These are phyloP conservation scores for Cadophora malorum DNA, from an alignment of 2,329 filamentous ascomycete genomes.

Conservation along the genomic window DNA sequence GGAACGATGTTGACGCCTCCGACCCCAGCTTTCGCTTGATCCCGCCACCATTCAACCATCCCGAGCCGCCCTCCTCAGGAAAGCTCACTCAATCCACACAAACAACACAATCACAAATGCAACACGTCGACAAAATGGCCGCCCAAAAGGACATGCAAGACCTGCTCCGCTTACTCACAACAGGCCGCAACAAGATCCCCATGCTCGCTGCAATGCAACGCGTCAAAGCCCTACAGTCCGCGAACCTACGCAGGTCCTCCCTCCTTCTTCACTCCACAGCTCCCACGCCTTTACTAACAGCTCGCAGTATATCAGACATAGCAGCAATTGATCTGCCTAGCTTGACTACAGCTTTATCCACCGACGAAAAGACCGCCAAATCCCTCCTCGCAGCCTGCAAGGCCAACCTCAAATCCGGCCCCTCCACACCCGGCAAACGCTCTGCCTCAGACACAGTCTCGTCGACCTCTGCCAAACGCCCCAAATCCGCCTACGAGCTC, in stretches of 20 bases:
- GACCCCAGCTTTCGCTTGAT: constrained; percentile 11
- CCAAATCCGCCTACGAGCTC: constrained; percentile 42
- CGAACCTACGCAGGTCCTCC: constrained; percentile 60
- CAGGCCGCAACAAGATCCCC: constrained; percentile 58
- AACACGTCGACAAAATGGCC: constrained; percentile 48
- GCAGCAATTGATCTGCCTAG: constrained; percentile 37
- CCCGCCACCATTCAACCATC: not conserved
- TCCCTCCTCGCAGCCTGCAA: constrained; percentile 43
- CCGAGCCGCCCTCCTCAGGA: not conserved
- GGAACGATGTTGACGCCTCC: not conserved
- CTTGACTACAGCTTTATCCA: constrained; percentile 34
- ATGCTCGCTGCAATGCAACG: constrained; percentile 66
- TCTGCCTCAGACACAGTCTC: constrained; percentile 28
- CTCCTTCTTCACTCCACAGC: constrained; percentile 24
- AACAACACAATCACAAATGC: not conserved
- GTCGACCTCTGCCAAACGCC: constrained; percentile 37
- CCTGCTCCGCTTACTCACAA: constrained; percentile 64
- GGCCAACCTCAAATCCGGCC: constrained; percentile 32
- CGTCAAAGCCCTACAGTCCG: constrained; percentile 62
- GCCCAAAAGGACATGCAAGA: constrained; percentile 66
- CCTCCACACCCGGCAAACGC: constrained; percentile 34
- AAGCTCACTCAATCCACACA: constrained; percentile 6
- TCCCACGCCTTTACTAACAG: constrained; percentile 25
- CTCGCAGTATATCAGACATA: constrained; percentile 42
- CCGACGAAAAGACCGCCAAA: constrained; percentile 44